Evolutionary conservation across 176 grass and related monocot genomes (phyloP).

Genomic region (Luzula sylvatica): DNA sequence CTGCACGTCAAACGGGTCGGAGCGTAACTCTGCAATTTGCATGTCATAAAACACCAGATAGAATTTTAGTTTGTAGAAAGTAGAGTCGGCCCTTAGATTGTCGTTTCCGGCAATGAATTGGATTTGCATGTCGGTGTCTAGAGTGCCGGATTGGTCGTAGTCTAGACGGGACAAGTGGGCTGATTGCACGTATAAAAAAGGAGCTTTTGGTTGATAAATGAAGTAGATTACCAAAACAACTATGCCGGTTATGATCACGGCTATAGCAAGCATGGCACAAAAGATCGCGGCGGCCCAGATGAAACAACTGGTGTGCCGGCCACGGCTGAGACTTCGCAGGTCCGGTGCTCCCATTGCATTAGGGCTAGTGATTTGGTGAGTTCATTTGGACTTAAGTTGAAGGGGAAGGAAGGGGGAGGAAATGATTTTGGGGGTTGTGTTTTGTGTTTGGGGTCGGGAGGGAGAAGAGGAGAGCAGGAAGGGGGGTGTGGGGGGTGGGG

Average conservation of each 20-base stretch:
- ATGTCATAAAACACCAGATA: constrained; percentile 29
- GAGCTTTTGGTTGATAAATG: constrained; percentile 27
- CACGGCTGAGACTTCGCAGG: background rate
- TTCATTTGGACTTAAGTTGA: constrained; percentile 1
- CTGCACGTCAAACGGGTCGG: constrained; percentile 30
- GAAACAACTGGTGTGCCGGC: background rate
- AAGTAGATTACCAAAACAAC: constrained; percentile 31
- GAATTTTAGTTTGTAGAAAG: constrained; percentile 38
- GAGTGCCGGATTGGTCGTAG: constrained; percentile 42
- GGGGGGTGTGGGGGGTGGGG: background rate
- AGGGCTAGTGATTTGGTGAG: background rate
- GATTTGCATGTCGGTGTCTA: constrained; percentile 29
- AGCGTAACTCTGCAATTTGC: constrained; percentile 36
- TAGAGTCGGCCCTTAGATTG: constrained; percentile 24
- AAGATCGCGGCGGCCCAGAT: constrained; percentile 33
- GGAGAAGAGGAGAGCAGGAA: constrained; percentile 2
- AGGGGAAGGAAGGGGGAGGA: background rate
- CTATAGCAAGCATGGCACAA: constrained; percentile 37
- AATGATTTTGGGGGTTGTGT: background rate
- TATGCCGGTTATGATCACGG: constrained; percentile 27
- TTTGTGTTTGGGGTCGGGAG: background rate
- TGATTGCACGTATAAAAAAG: constrained; percentile 31
- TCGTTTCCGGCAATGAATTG: constrained; percentile 38
- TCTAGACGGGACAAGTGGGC: constrained; percentile 31
- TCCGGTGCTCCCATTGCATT: background rate